Evolutionary conservation across 805 yeast genomes (phyloP), one percentile per base, ranked within the genome.

Genomic region (Brettanomyces anomalus): DNA sequence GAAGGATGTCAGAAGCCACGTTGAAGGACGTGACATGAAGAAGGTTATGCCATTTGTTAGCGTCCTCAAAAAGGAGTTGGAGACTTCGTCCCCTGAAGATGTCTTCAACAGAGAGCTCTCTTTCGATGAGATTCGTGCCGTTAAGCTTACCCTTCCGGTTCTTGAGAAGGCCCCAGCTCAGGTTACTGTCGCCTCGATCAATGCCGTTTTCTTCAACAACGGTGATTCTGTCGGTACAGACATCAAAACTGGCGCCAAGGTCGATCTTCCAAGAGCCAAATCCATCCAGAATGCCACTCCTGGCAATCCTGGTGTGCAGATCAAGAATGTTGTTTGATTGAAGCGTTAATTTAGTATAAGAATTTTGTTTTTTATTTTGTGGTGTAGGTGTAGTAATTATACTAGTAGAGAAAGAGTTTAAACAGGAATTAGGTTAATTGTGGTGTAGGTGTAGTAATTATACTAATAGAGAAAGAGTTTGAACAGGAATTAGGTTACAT

Each of bases 11-110:
- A 81, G 74, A 61, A 74, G 77, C 52, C 76, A 70, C 59, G 79
- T 84, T 47, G 67, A 69, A 24, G 85, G 85, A 51, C 81, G 80
- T 62, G 97, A 93, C 57, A 85, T 89, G 85, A 93, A 93, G 76
- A 82, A 94, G 55, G 97, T 96, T 46, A 93, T 93, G 97, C 97
- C 97, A 46, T 90, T 89, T 64, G 88, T 93, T 48, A 81, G 90
- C 50, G 69, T 77, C 53, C 70, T 93, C 63, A 89, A 93, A 66
- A 85, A 81, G 60, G 79, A 95, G 68, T 72, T 93, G 51, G 66
- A 71, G 33, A 65, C 65, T 41, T 94, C 85, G 58, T 65, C 80
- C 26, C 80, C 96, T 16, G 77, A 75, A 42, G 75, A 76, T 41
- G 96, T 93, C 20, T 87, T 93, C 72, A 81, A 88, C 72, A 79